Conservation (phyloP, 2,329 filamentous ascomycete species). For the Metarhizium anisopliae region DNA sequence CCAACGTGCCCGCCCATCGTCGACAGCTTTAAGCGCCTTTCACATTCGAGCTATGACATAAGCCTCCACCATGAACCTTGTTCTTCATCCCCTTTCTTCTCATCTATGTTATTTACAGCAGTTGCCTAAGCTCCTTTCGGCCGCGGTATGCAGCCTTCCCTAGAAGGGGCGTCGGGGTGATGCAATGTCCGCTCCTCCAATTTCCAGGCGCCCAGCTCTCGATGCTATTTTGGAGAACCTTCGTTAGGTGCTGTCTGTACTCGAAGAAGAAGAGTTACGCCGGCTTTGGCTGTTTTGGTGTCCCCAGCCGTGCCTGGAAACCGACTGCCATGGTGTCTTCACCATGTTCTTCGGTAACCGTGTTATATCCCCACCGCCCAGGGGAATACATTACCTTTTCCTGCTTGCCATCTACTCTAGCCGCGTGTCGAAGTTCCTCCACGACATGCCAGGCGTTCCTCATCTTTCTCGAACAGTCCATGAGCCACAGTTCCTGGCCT, state of each 20-base stretch:
- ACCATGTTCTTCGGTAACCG: background rate
- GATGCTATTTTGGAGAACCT: background rate
- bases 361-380: background rate
- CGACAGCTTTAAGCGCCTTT: background rate
- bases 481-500: background rate
- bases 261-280: background rate
- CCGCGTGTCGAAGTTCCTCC: background rate
- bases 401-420: background rate
- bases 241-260: background rate
- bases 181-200: slow-evolving; percentile 3
- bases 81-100: background rate
- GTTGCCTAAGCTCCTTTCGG: background rate
- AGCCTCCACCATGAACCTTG: background rate
- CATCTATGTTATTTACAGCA: background rate
- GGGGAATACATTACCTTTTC: background rate
- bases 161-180: background rate
- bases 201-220: slow-evolving; percentile 3
- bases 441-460: background rate
- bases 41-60: background rate
- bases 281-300: background rate
- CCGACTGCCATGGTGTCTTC: background rate
- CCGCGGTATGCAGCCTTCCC: background rate
- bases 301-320: background rate
- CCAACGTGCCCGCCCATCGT: background rate
- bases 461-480: background rate